phyloP scores from a whole-genome alignment of 2,329 filamentous ascomycete genomes.

The Fusarium sterilihyphosum region DNA sequence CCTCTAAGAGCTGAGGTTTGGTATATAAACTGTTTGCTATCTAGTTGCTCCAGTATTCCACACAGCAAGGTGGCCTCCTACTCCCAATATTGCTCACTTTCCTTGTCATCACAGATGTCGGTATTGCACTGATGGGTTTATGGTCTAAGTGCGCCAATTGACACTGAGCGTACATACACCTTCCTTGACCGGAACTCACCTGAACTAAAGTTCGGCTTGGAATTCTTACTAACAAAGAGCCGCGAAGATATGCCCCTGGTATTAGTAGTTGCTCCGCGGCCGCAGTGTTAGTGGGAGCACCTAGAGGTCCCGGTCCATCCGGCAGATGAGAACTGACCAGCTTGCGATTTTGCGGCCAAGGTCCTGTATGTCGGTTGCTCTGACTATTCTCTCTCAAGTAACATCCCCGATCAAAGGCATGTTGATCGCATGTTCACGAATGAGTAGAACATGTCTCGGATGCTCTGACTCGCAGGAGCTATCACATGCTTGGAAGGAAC shows the following conservation, averaged over 20 bases:
- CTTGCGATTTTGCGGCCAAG: background rate
- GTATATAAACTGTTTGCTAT: background rate
- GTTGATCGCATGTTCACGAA: background rate
- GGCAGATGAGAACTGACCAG: background rate
- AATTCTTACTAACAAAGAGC: background rate
- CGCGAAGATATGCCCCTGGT: background rate
- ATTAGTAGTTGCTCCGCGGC: constrained; percentile 4
- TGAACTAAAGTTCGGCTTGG: background rate
- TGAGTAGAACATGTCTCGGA: background rate
- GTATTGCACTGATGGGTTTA: background rate
- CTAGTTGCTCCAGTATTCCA: background rate
- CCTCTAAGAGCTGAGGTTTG: background rate
- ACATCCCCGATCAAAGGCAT: background rate
- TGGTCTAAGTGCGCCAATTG: background rate
- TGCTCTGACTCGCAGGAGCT: background rate
- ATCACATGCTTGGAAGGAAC: constrained; percentile 2
- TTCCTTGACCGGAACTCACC: background rate
- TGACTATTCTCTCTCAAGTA: background rate
- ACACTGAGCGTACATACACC: background rate
- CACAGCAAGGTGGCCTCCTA: background rate
- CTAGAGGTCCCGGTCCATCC: background rate
- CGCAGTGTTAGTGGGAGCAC: background rate
- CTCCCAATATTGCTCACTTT: background rate
- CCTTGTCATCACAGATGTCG: background rate
- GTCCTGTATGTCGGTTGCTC: background rate